These are phyloP conservation scores for Vitis labrusca DNA, from an alignment of 164 flowering plant species.

Conservation along the genomic window DNA sequence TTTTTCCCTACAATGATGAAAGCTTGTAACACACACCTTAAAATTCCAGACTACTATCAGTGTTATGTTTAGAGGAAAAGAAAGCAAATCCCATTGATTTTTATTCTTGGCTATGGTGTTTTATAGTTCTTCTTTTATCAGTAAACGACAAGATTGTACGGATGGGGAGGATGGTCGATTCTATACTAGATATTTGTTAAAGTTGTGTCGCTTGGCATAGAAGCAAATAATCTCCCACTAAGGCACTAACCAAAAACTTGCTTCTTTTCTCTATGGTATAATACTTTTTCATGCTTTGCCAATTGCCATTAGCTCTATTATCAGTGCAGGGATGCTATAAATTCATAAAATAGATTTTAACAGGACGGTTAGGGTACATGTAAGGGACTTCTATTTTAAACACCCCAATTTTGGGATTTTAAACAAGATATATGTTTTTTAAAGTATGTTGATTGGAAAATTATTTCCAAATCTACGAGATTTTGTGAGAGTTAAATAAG, in stretches of 20 bases:
- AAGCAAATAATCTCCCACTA: background rate
- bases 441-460: too few relatives aligned
- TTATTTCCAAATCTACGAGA: too few relatives aligned
- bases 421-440: too few relatives aligned
- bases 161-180: background rate
- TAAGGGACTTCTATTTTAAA: too few relatives aligned
- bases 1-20: background rate
- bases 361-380: too few relatives aligned
- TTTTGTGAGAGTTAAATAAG: too few relatives aligned
- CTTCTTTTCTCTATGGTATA: background rate
- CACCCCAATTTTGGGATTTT: too few relatives aligned
- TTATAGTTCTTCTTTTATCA: background rate
- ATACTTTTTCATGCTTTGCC: background rate
- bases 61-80: too few relatives aligned
- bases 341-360: too few relatives aligned
- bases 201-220: background rate
- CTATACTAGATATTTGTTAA: background rate
- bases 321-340: background rate
- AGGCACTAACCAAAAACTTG: background rate
- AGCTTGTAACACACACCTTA: background rate
- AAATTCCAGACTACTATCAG: too few relatives aligned
- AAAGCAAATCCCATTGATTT: too few relatives aligned
- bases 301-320: background rate
- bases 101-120: too few relatives aligned
- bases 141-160: background rate